Base-by-base conservation (phyloP, 75 land plant genomes). In the Selaginella moellendorffii region DNA sequence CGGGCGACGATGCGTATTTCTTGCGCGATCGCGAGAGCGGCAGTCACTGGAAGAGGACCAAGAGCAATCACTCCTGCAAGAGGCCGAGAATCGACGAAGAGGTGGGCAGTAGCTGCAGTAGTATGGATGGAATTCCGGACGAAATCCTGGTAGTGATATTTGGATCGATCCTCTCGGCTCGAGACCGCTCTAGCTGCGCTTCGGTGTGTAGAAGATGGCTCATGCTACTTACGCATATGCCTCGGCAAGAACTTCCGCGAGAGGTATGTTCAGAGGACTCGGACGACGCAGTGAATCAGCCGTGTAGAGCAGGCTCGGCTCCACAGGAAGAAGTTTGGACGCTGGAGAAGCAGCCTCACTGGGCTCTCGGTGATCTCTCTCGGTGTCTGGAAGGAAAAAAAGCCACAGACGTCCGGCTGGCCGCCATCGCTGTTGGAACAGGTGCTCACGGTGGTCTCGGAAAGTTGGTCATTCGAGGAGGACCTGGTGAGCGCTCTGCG, bases 161-260 rank as follows among this genome's bases (percentile, higher is more conserved):
- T 75, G 75, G 80, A 54, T 69, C 79, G n/a, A 65, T 91, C 46
- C 78, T 86, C 18, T 78, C 72, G 20, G 76, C 46, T 22, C 54
- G 75, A 54, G 85, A 87, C 70, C 78, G 81, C 54, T 75, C 75
- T 42, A 61, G 58, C 26, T 81, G 80, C 62, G 95, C 97, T 19
- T 85, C 69, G 62, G 95, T 91, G 24, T 91, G 86, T 29, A 91
- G 79, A 77, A 83, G 82, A 29, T 91, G 88, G 88, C 89, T 91
- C 54, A 63, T 75, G 72, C 86, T 88, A 36, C 70, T 80, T 54
- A 84, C 85, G 70, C 73, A 62, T 59, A 79, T 91, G 78, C 78
- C 23, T 5, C 62, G 73, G 54, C 54, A 62, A 22, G 88, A 82
- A 29, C 28, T 79, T 36, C 46, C 5, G 10, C 46, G 46, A 36